A percentile compares a stretch with the other conserved stretches of the same genome.
Evolutionary conservation across 2,329 filamentous ascomycete genomes (phyloP).

Genomic region (Cryphonectria japonica): DNA sequence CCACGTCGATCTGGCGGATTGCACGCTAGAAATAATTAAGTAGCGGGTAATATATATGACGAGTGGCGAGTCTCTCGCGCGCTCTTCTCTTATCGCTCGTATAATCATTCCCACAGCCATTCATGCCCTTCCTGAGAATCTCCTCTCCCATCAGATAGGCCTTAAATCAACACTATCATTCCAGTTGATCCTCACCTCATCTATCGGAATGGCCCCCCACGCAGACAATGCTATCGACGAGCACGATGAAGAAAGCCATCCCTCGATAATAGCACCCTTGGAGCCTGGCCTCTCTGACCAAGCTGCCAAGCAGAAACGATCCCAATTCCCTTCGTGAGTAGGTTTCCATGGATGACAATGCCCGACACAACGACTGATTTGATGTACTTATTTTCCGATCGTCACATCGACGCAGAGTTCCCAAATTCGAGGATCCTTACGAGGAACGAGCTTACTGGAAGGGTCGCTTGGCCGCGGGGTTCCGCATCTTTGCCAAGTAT

Average conservation of each 20-base stretch:
- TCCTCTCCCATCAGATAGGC: background rate
- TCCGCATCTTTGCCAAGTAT: slow-evolving; percentile 61
- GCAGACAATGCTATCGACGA: slow-evolving; percentile 16
- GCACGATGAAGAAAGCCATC: background rate
- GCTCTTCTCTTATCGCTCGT: background rate
- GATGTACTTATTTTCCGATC: too few species aligned
- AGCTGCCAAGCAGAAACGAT: slow-evolving; percentile 15
- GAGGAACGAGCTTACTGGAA: slow-evolving; percentile 58
- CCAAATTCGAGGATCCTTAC: slow-evolving; percentile 34
- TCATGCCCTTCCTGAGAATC: background rate
- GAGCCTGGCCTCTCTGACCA: slow-evolving; percentile 20
- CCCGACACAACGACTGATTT: background rate
- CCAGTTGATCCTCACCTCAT: background rate
- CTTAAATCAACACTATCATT: background rate
- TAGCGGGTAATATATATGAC: background rate
- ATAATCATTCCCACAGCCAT: background rate
- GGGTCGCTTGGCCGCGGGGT: slow-evolving; percentile 56
- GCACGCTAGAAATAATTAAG: background rate
- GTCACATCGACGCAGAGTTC: slow-evolving; percentile 9
- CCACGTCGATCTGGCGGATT: background rate
- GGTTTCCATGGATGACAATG: background rate
- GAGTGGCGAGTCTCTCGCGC: background rate
- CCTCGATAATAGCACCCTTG: slow-evolving; percentile 20
- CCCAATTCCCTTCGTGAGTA: slow-evolving; percentile 11
- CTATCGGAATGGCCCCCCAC: slow-evolving; percentile 22